phyloP scores from a whole-genome alignment of 345 rosid species.

The Carallia brachiata region DNA sequence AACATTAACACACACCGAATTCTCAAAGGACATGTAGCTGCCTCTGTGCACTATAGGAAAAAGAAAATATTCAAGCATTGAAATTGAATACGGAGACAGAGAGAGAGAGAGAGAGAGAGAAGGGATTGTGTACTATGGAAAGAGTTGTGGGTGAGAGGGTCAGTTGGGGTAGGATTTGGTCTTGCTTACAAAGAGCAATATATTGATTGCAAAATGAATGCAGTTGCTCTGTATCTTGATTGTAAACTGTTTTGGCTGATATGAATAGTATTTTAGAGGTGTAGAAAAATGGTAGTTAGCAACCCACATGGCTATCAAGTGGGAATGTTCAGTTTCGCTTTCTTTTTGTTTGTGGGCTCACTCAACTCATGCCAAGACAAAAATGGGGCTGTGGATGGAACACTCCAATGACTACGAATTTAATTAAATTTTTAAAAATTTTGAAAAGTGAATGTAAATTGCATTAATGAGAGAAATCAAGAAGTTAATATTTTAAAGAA shows the following conservation, averaged over 20 bases:
- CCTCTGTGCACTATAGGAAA: not conserved
- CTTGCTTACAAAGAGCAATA: constrained; percentile 18
- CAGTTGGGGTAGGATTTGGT: constrained; percentile 18
- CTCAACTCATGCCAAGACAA: not conserved
- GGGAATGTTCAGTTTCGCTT: too few relatives aligned
- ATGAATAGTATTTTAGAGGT: not conserved
- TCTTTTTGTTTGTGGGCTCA: not conserved
- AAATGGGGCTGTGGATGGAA: not conserved
- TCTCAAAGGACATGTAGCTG: too few relatives aligned
- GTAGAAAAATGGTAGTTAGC: not conserved
- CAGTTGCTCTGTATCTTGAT: not conserved
- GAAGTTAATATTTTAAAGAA: too few relatives aligned
- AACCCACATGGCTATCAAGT: too few relatives aligned
- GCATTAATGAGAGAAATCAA: too few relatives aligned
- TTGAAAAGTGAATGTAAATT: too few relatives aligned
- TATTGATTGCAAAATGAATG: constrained; percentile 31
- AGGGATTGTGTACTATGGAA: not conserved
- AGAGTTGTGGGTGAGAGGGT: constrained; percentile 10
- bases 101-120: not conserved
- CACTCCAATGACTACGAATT: too few relatives aligned
- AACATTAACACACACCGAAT: too few relatives aligned
- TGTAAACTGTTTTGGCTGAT: not conserved
- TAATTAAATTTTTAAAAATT: too few relatives aligned
- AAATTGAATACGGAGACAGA: not conserved
- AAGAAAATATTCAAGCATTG: not conserved